Conservation (phyloP, 345 rosid genomes). For the Viola odorata region DNA sequence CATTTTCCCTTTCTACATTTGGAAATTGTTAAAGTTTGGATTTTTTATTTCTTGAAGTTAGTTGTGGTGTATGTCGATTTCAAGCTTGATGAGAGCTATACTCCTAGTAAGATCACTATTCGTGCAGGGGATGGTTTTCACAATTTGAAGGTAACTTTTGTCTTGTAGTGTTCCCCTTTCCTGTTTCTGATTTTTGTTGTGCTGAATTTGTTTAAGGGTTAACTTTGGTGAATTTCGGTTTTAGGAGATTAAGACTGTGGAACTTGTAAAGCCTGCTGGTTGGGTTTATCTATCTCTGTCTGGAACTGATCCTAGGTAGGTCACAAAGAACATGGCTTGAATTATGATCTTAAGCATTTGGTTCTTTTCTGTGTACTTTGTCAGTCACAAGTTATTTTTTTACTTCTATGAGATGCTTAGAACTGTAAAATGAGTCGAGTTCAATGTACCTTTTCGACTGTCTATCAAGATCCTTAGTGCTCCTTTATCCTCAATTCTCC, state of each 20-base stretch:
- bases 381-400: too few species aligned
- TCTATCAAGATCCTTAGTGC: too few species aligned
- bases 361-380: too few species aligned
- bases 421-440: too few species aligned
- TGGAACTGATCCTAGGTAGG: conserved; percentile 77
- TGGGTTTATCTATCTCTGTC: conserved; percentile 78
- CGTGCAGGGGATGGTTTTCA: conserved; percentile 94
- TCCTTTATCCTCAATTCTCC: too few species aligned
- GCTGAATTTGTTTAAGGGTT: too few species aligned
- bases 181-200: neutral
- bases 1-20: neutral
- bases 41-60: conserved; percentile 36
- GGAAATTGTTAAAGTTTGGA: neutral
- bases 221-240: neutral
- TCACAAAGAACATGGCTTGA: too few species aligned
- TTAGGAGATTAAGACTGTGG: conserved; percentile 81
- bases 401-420: too few species aligned
- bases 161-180: neutral
- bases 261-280: conserved; percentile 80
- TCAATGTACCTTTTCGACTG: too few species aligned
- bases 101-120: conserved; percentile 80
- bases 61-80: conserved; percentile 77
- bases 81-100: conserved; percentile 94
- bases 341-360: too few species aligned
- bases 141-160: conserved; percentile 62